phyloP scores from a whole-genome alignment of 1,139 yeast genomes.

The Candida glucosophila region DNA sequence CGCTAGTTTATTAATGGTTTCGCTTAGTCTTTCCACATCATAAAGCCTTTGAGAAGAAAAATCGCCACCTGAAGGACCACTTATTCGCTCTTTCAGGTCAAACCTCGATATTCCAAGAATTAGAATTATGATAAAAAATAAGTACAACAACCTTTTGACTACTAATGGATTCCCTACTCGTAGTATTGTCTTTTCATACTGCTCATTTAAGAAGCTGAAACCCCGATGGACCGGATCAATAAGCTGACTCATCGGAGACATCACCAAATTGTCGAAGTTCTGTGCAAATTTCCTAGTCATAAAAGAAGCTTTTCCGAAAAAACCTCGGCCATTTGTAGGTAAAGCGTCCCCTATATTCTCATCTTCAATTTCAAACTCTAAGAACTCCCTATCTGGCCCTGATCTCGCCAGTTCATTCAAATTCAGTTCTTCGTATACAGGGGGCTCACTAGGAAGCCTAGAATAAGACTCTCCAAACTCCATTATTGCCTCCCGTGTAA shows the following conservation, averaged over 20 bases:
- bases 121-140: conserved; percentile 49
- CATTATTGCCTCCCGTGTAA: no score
- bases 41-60: conserved; percentile 54
- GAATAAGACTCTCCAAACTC: no score
- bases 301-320: conserved; percentile 21
- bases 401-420: conserved; percentile 2
- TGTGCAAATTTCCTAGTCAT: conserved; percentile 24
- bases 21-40: conserved; percentile 44
- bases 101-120: conserved; percentile 52
- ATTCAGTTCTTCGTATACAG: conserved; percentile 19
- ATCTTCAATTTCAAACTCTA: conserved; percentile 31
- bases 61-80: conserved; percentile 32
- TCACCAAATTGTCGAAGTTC: conserved; percentile 37
- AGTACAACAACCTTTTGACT: conserved; percentile 67
- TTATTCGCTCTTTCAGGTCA: conserved; percentile 41
- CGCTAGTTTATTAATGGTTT: conserved; percentile 41
- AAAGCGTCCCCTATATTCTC: conserved; percentile 10
- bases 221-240: conserved; percentile 65
- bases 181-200: conserved; percentile 50
- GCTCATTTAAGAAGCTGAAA: conserved; percentile 33
- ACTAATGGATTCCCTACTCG: conserved; percentile 80
- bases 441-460: conserved; percentile 21
- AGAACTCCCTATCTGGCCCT: conserved; percentile 22
- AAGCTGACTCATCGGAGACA: conserved; percentile 46
- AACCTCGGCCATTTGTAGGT: conserved; percentile 11